These are phyloP conservation scores for Dimocarpus longan DNA, from an alignment of 345 rosid species.

Conservation along the genomic window DNA sequence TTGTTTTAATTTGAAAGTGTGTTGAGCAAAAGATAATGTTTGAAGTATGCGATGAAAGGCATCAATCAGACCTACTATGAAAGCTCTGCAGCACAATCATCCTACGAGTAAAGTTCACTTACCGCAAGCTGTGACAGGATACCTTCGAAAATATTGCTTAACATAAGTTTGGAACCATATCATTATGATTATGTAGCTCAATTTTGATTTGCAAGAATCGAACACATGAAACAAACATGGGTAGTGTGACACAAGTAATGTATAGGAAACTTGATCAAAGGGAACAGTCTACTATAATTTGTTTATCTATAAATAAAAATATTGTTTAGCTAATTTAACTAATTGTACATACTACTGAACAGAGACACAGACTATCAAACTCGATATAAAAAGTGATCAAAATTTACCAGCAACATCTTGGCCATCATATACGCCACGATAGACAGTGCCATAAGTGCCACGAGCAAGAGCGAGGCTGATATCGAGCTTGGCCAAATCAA, in stretches of 20 bases:
- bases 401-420: slow-evolving; percentile 75
- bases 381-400: not conserved
- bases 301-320: not conserved
- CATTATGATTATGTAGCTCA: not conserved
- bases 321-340: not conserved
- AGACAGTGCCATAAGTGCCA: slow-evolving; percentile 79
- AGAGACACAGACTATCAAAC: not conserved
- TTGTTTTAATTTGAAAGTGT: not conserved
- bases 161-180: not conserved
- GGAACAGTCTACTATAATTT: not conserved
- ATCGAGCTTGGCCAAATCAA: slow-evolving; percentile 67
- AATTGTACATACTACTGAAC: not conserved
- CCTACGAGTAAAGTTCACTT: slow-evolving; percentile 3
- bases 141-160: not conserved
- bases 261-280: not conserved
- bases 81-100: not conserved
- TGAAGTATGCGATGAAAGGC: no score
- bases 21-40: not conserved
- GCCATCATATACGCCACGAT: slow-evolving; percentile 70
- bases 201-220: not conserved
- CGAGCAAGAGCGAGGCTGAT: slow-evolving; percentile 63
- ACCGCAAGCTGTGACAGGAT: not conserved
- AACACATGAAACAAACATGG: not conserved
- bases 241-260: not conserved
- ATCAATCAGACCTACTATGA: not conserved